phyloP scores from a whole-genome alignment of 2,329 filamentous ascomycete species.

The Penicillium sp. region DNA sequence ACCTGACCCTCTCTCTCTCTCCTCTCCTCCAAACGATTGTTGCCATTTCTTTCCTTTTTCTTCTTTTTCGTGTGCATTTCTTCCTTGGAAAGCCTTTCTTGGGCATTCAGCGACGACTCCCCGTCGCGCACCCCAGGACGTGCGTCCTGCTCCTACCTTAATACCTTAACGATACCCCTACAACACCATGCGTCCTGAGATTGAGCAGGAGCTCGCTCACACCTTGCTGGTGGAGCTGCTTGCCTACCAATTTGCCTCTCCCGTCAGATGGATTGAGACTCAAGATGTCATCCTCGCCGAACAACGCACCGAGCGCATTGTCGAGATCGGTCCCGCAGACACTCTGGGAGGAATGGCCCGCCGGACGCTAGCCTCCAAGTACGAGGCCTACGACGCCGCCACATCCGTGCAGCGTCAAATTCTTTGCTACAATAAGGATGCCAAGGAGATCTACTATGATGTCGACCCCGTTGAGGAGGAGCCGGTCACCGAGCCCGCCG shows the following conservation, averaged over 20 bases:
- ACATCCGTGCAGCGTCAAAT: slow-evolving; percentile 96
- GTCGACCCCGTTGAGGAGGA: slow-evolving; percentile 94
- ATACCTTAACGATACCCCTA: slow-evolving; percentile 21
- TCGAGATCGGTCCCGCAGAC: slow-evolving; percentile 94
- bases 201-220: slow-evolving; percentile 98
- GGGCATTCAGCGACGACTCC: slow-evolving; percentile 13
- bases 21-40: slow-evolving; percentile 6
- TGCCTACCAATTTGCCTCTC: slow-evolving; percentile 98
- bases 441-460: slow-evolving; percentile 99
- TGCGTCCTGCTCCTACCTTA: slow-evolving; percentile 17
- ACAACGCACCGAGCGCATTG: slow-evolving; percentile 92
- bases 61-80: slow-evolving; percentile 15
- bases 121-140: slow-evolving; percentile 19
- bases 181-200: slow-evolving; percentile 79
- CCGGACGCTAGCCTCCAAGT: slow-evolving; percentile 91
- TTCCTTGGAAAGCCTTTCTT: slow-evolving; percentile 9
- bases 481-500: slow-evolving; percentile 51
- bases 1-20: slow-evolving; percentile 1
- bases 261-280: slow-evolving; percentile 99
- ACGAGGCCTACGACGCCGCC: slow-evolving; percentile 96
- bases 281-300: slow-evolving; percentile 99
- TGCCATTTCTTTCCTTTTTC: slow-evolving; percentile 15
- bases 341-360: slow-evolving; percentile 97
- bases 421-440: slow-evolving; percentile 98
- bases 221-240: slow-evolving; percentile 97